Conservation (phyloP, 106 monocot species). For the Gastrodia elata region DNA sequence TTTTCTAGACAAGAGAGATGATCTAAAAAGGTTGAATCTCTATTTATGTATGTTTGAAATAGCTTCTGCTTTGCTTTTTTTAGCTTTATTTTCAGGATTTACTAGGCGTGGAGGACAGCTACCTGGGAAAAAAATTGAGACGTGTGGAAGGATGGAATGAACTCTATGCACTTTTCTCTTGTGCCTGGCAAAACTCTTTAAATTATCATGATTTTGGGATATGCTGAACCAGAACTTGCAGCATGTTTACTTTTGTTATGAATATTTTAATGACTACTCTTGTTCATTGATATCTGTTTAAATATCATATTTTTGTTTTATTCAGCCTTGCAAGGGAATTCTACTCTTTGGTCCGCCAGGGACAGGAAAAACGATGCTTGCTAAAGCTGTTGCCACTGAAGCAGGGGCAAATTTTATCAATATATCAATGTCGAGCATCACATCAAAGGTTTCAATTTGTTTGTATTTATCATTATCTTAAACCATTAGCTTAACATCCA, state of each 20-base stretch:
- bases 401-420: constrained; percentile 92
- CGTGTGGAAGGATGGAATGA: no score
- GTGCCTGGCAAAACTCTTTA: neutral
- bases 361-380: constrained; percentile 98
- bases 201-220: neutral
- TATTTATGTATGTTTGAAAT: no score
- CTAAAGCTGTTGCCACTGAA: constrained; percentile 95
- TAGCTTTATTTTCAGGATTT: no score
- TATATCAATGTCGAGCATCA: constrained; percentile 86
- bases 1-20: no score
- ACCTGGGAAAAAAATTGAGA: no score
- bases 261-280: neutral
- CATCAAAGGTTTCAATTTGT: constrained; percentile 68
- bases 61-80: no score
- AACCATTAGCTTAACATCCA: neutral
- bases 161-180: no score
- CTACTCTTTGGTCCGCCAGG: constrained; percentile 96
- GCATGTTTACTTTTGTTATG: neutral
- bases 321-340: constrained; percentile 93
- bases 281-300: neutral
- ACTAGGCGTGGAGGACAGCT: no score
- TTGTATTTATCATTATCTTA: neutral
- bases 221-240: neutral
- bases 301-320: neutral
- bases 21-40: no score